Base-by-base conservation (phyloP, 2,329 filamentous ascomycete species). In the Chaetomiaceae sp. region DNA sequence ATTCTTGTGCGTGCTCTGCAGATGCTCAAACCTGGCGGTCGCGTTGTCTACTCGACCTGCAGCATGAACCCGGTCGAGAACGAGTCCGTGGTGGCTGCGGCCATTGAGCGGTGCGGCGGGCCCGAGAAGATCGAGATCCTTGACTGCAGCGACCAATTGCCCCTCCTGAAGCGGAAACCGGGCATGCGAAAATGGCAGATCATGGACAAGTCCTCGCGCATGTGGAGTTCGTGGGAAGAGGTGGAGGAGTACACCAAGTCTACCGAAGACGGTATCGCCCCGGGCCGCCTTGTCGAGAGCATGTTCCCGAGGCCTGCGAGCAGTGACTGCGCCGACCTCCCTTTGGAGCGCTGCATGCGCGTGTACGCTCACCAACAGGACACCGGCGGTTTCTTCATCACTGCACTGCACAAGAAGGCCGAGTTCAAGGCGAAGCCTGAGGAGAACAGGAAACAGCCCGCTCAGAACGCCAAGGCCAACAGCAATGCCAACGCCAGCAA, bases 61-160 rank as follows among this genome's bases (percentile, higher is more conserved):
- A 96, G 90, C 70, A 90, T 99, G 88, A 99, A 99, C 72, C 94
- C 94, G 0, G 84, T 97, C 25, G 94, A 99, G 75, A 96, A 99
- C 65, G 94, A 99, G 72, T 86, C 94, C 6, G 90, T 97, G 14
- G 77, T 99, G 55, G 84, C 89, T 1, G 86, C 87, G 23, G 94
- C 94, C 10, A 91, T 99, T 62, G 87, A 90, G 62, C 82, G 91
- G 52, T 97, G 91, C 65, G 94, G 94, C 57, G 94, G 94, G 3
- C 72, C 82, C 4, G 77, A 80, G 13, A 94, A 91, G 66, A 87
- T 99, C 45, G 81, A 87, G 59, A 85, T 99, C 40, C 70, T 97
- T 51, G 90, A 96, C 69, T 94, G 87, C 71, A 87, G 84, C 65
- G 79, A 88, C 60, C 78, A 87, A 65, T 78, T 99, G 13, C 86